A percentile compares a stretch with the other conserved stretches of the same genome.
phyloP scores from a whole-genome alignment of 306 rosid species.

The Delonix regia region DNA sequence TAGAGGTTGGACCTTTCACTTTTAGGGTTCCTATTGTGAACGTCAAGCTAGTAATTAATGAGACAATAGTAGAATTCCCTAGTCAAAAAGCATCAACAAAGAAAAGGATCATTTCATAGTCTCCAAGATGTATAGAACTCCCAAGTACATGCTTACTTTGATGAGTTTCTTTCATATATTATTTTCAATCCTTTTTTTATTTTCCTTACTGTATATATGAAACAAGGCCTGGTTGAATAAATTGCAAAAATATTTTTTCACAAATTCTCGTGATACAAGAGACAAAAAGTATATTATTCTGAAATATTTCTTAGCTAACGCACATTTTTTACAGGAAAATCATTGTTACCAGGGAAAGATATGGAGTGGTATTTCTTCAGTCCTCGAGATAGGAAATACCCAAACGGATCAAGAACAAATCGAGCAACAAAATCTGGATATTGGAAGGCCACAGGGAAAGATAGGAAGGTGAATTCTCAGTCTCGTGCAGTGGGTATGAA shows the following conservation, averaged over 20 bases:
- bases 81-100: conserved; percentile 58
- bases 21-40: conserved; percentile 53
- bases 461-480: conserved; percentile 78
- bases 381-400: conserved; percentile 87
- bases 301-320: too few relatives aligned
- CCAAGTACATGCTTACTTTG: conserved; percentile 26
- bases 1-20: conserved; percentile 45
- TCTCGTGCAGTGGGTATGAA: conserved; percentile 78
- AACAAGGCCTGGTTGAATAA: too few relatives aligned
- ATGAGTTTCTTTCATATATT: not conserved
- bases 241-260: too few relatives aligned
- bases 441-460: conserved; percentile 98
- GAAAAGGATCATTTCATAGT: conserved; percentile 40
- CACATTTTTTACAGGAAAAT: conserved; percentile 57
- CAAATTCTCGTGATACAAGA: not conserved
- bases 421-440: conserved; percentile 91
- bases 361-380: conserved; percentile 97
- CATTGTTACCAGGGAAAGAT: conserved; percentile 90
- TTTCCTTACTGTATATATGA: too few relatives aligned
- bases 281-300: not conserved
- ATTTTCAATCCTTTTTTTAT: too few relatives aligned
- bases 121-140: conserved; percentile 34
- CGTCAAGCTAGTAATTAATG: conserved; percentile 43
- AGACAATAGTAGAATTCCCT: conserved; percentile 46
- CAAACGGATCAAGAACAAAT: conserved; percentile 94